A percentile compares a stretch with the other conserved stretches of the same genome.
phyloP scores from a whole-genome alignment of 2,329 filamentous ascomycete species.

The Drechslerella coelobrocha region DNA sequence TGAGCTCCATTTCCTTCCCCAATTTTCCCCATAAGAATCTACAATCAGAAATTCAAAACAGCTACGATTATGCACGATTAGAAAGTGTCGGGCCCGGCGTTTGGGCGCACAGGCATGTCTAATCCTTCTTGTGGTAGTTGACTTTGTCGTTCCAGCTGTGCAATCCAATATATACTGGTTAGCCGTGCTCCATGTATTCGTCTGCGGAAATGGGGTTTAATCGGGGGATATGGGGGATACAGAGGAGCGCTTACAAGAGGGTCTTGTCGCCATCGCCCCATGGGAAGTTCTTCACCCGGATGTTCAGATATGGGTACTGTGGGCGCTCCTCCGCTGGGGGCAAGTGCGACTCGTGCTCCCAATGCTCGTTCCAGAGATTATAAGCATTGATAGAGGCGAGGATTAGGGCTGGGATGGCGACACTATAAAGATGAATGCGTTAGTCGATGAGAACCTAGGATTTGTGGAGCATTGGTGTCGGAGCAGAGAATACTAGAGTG shows the following conservation, averaged over 20 bases:
- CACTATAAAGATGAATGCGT: conserved; percentile 63
- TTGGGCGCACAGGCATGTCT: no score
- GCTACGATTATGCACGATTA: conserved; percentile 34
- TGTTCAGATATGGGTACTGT: conserved; percentile 98
- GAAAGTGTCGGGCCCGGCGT: no score
- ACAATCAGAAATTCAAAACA: conserved; percentile 21
- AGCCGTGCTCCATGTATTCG: conserved; percentile 5
- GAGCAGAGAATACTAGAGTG: conserved; percentile 78
- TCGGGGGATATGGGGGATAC: background rate
- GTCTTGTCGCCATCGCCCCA: conserved; percentile 98
- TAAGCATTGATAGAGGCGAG: conserved; percentile 82
- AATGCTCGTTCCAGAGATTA: conserved; percentile 92
- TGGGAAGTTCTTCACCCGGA: conserved; percentile 92
- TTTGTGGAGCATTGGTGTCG: conserved; percentile 51
- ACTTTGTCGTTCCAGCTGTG: conserved; percentile 88
- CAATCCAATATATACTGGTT: conserved; percentile 8
- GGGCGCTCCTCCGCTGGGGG: conserved; percentile 85
- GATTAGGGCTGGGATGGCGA: conserved; percentile 74
- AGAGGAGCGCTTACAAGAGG: conserved; percentile 27
- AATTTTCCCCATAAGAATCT: conserved; percentile 21
- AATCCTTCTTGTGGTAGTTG: conserved; percentile 97
- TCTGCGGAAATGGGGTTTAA: conserved; percentile 20
- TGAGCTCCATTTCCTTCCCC: background rate
- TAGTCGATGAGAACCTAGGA: conserved; percentile 11
- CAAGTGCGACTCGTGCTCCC: conserved; percentile 90